Base-by-base conservation (phyloP, 352 stramenopile species). In the Blastocystis sp. region DNA sequence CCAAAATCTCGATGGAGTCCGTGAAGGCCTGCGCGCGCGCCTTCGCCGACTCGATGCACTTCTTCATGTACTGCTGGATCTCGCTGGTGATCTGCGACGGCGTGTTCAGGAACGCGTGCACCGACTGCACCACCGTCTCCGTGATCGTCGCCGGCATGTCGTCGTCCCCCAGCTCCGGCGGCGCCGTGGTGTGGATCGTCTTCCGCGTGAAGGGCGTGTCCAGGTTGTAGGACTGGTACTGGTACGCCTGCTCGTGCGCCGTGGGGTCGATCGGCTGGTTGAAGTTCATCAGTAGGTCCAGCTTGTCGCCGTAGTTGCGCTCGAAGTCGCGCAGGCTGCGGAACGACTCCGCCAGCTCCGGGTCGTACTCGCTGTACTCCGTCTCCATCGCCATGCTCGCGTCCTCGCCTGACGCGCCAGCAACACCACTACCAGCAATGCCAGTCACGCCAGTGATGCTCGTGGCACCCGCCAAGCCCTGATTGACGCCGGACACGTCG, bases 221-320 rank as follows among this genome's bases (percentile, higher is more conserved):
- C 1, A 34, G 74, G 11, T 84, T 68, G 54, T 84, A 48, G 24
- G 28, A 69, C 11, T 38, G 52, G 61, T 84, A 84, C 28, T 84
- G 74, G 48, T 84, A 84, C 1, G 74, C 74, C n/a, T 69, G 54
- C 66, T 84, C 74, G 45, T 84, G 74, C 38, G 52, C n/a, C 11
- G 74, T 84, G 28, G 69, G 19, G 45, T 88, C 78, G 11, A 88
- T 42, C 17, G 78, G 78, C 64, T 76, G 78, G 38, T 79, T 76
- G 34, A 88, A n/a, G 7, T 78, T 61, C 78, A 88, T 88, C 54
- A 88, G 24, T 9, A 88, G 60, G 57, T 88, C 78, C 48, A 88
- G 24, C 43, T 88, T 88, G 43, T 78, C 68, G 19, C 40, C 48
- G 60, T 88, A 88, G 38, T 88, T 60, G 19, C 63, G 52, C 45